Evolutionary conservation across 805 yeast species (phyloP), one percentile per base, ranked within the genome.

Genomic region (Blastobotrys muscicola): DNA sequence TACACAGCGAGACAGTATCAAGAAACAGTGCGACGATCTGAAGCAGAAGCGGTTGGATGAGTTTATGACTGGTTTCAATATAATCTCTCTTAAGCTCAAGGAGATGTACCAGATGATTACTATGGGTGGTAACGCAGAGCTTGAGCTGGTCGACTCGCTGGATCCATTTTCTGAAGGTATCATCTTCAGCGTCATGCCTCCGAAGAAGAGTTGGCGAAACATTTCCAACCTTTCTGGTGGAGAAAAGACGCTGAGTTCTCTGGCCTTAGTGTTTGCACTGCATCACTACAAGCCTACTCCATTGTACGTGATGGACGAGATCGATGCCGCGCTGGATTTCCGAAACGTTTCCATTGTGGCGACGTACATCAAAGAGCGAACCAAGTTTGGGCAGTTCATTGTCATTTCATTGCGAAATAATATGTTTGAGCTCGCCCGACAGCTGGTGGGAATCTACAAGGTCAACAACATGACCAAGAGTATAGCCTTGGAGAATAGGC

Each of bases 81-180:
- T 78, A 14, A 92, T 92, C 26, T 86, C 97, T 1, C 69, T 79
- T 59, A 84, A 95, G 5, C 72, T 92, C 50, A 92, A 90, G 60
- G 96, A 86, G 55, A 89, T 92, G 97, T 92, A 92, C 57, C 94
- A 89, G 58, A 85, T 92, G 94, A 92, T 92, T 48, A 92, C 98
- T 1, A 87, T 90, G 94, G 98, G 98, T 23, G 99, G 99, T 30
- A 92, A 90, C 67, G 99, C 99, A 0, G 98, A 92, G 61, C 70
- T 92, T 31, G 99, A 92, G 61, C 71, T 90, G 37, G 97, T 87
- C 13, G 98, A 92, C 58, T 82, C 94, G 48, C 72, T 90, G 58
- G 97, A 92, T 64, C 98, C 98, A n/a, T 92, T 92, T 57, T 79
- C 95, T 1, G 98, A 92, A 65, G 99, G 99, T 29, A 89, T 92